Evolutionary conservation across 345 rosid genomes (phyloP), one percentile per base, ranked within the genome.

Genomic region (Citrus sp.): DNA sequence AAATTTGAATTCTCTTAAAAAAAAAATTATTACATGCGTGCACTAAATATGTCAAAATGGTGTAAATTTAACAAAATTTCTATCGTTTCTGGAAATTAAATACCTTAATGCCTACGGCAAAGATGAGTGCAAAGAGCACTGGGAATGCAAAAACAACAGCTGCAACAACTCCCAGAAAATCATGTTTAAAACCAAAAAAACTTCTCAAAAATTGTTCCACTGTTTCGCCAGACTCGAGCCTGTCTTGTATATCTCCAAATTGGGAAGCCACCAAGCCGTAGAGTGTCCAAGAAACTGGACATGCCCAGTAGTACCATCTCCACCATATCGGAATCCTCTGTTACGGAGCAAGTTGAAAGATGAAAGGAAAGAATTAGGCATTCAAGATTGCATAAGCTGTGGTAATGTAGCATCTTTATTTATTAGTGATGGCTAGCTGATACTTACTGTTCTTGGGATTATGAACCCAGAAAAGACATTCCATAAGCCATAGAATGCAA

Each of bases 401-500:
- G 69, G 42, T 18, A 65, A 19, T 21, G 5, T 19, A 18, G 7
- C 42, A 65, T 65, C 9, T 34, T 46, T 46, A 46, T 12, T 6
- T 18, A 34, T 18, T 1, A 18, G 9, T 42, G 14, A 34, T 28
- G 7, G 18, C 22, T 6, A 22, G 4, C 2, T 12, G 37, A 18
- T 27, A 62, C 86, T 82, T 81, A 87, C 91, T 1, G 88, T 55
- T 60, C 85, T 73, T 0, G 91, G 85, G 64, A 88, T 38, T 10
- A 83, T 58, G 54, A 86, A 88, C 74, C 91, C 91, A 0, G 88
- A 85, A 74, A 88, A 88, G 40, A 86, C 68, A 71, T 88, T 88
- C 87, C 89, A 88, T 19, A 86, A 1, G 9, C 16, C 67, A 40
- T 79, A 88, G 71, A 84, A 88, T 25, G 85, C 86, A 6, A 79